phyloP scores from a whole-genome alignment of 768 basidiomycete species.

The Termitomyces sp. region DNA sequence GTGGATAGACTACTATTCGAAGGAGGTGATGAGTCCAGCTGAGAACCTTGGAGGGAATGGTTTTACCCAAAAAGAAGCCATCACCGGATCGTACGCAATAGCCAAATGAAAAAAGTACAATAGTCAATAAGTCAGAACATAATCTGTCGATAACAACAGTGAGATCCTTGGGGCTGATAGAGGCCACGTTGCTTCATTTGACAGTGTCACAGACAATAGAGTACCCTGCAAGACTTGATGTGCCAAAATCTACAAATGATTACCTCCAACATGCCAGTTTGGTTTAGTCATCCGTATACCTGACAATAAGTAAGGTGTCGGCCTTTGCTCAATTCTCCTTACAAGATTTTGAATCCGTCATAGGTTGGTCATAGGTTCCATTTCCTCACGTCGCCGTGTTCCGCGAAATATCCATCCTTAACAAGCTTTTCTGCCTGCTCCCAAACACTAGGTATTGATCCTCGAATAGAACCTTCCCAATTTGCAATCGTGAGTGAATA shows the following conservation, averaged over 20 bases:
- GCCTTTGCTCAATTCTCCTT: too few relatives aligned
- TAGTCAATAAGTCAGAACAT: too few relatives aligned
- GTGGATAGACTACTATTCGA: constrained; percentile 41
- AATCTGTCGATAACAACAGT: neutral
- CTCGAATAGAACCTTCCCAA: constrained; percentile 14
- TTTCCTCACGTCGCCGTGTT: neutral
- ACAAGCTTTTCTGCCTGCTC: constrained; percentile 3
- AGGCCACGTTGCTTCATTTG: too few relatives aligned
- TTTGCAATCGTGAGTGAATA: constrained; percentile 11
- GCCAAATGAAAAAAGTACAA: too few relatives aligned
- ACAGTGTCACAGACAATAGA: too few relatives aligned
- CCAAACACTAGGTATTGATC: constrained; percentile 15
- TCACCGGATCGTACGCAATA: constrained; percentile 35
- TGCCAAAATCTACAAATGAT: neutral
- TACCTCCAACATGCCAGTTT: too few relatives aligned
- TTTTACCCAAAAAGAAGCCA: constrained; percentile 40
- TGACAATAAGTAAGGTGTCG: neutral
- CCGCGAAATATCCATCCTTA: neutral
- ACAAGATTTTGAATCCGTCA: neutral
- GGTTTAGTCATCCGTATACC: neutral
- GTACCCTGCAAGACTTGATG: neutral
- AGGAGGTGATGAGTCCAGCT: constrained; percentile 36
- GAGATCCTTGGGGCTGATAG: too few relatives aligned
- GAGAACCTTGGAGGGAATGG: constrained; percentile 37
- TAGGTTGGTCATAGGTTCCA: neutral